Percentiles rank a stretch among this genome's conserved stretches.
Conservation (phyloP, 352 stramenopile genomes). For the Peronospora destructor region DNA sequence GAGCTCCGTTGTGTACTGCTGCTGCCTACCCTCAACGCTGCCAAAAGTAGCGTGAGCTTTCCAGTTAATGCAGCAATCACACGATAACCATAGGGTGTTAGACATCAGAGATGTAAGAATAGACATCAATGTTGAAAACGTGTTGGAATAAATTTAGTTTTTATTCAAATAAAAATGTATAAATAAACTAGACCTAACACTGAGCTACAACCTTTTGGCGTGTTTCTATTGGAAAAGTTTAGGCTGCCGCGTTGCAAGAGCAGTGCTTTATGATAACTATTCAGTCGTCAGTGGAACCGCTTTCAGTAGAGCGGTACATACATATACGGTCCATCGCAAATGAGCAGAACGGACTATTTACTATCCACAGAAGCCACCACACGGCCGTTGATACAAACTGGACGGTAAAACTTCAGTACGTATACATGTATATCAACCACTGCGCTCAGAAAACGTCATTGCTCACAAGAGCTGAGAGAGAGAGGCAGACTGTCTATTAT, state of each 20-base stretch:
- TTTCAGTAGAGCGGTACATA: neutral
- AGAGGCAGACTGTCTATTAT: no score
- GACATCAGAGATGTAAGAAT: neutral
- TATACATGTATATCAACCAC: slow-evolving; percentile 3
- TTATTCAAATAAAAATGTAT: no score
- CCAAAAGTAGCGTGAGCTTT: neutral
- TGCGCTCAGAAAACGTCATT: slow-evolving; percentile 23
- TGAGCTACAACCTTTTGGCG: neutral
- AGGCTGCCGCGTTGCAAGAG: neutral
- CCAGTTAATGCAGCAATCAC: neutral
- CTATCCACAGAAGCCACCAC: neutral
- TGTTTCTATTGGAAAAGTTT: neutral
- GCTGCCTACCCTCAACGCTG: no score
- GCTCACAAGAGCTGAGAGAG: neutral
- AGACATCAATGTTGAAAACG: no score
- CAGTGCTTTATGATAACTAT: slow-evolving; percentile 8
- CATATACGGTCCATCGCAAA: neutral
- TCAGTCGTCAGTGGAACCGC: neutral
- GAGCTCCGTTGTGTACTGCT: no score
- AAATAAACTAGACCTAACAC: no score
- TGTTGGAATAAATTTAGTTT: no score
- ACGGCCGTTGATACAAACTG: slow-evolving; percentile 10
- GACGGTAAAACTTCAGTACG: neutral
- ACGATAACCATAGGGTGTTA: neutral
- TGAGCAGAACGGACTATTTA: no score